Percentiles rank a stretch among this genome's conserved stretches.
Conservation (phyloP, 73 alveolate species). For the Symbiodinium pilosum region DNA sequence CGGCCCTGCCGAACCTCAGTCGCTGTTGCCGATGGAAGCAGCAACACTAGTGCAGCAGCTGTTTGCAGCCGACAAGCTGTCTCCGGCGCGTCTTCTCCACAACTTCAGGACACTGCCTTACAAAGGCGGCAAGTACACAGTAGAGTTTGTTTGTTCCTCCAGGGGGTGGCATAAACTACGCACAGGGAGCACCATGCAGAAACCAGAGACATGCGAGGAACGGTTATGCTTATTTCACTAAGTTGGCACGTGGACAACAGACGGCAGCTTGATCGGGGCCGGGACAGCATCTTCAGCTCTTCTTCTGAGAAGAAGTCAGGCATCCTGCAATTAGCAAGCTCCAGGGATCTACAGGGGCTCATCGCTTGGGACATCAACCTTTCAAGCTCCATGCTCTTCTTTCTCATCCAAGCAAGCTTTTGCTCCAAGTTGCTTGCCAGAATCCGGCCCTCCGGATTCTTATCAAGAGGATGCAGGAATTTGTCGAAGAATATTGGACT, state of each 20-base stretch:
- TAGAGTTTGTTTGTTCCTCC: too few species aligned
- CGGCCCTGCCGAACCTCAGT: too few species aligned
- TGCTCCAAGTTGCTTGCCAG: too few species aligned
- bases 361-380: background rate
- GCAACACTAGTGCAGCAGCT: too few species aligned
- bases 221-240: background rate
- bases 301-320: slow-evolving; percentile 92
- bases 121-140: background rate
- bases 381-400: background rate
- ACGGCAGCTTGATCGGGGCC: background rate
- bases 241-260: background rate
- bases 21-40: too few species aligned
- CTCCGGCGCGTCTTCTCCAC: slow-evolving; percentile 68
- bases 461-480: too few species aligned
- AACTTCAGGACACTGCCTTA: slow-evolving; percentile 91
- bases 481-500: too few species aligned
- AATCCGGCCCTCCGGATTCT: too few species aligned
- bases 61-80: slow-evolving; percentile 10
- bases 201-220: too few species aligned
- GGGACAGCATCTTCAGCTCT: slow-evolving; percentile 71
- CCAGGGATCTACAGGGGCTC: background rate
- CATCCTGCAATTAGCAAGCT: slow-evolving; percentile 33
- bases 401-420: too few species aligned
- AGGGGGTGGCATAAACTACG: too few species aligned
- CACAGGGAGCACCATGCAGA: too few species aligned